Evolutionary conservation across 2,329 filamentous ascomycete species (phyloP).

Genomic region (Tympanopsis confertula): DNA sequence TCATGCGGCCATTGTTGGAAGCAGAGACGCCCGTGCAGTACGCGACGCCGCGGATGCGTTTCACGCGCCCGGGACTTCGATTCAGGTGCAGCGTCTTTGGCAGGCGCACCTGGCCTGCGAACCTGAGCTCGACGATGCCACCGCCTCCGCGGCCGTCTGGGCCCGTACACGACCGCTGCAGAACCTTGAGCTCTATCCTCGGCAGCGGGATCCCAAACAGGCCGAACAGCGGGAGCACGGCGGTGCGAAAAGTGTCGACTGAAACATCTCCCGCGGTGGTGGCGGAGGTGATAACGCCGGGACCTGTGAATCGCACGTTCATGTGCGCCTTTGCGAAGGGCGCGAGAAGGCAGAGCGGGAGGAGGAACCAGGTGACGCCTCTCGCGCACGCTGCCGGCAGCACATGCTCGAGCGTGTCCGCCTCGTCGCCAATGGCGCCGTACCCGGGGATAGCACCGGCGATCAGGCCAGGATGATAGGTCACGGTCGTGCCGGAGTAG

Average conservation of each 20-base stretch:
- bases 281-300: slow-evolving; percentile 81
- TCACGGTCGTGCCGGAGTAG: slow-evolving; percentile 85
- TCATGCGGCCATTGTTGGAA: slow-evolving; percentile 90
- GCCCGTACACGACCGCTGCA: slow-evolving; percentile 69
- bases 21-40: slow-evolving; percentile 87
- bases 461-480: slow-evolving; percentile 85
- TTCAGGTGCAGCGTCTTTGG: slow-evolving; percentile 87
- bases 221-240: slow-evolving; percentile 78
- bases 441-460: slow-evolving; percentile 70
- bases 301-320: slow-evolving; percentile 79
- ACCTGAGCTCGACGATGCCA: slow-evolving; percentile 85
- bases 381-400: slow-evolving; percentile 66
- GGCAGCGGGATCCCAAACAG: slow-evolving; percentile 73
- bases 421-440: slow-evolving; percentile 45
- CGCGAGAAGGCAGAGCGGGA: slow-evolving; percentile 78
- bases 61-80: slow-evolving; percentile 72
- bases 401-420: slow-evolving; percentile 68
- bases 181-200: slow-evolving; percentile 73
- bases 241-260: slow-evolving; percentile 86
- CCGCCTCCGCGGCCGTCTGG: slow-evolving; percentile 68
- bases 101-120: slow-evolving; percentile 82
- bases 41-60: slow-evolving; percentile 81
- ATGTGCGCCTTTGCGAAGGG: slow-evolving; percentile 87
- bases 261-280: slow-evolving; percentile 78
- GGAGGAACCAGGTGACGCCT: slow-evolving; percentile 82